These are phyloP conservation scores for Didymella exigua DNA, from an alignment of 2,329 filamentous ascomycete genomes.

Conservation along the genomic window DNA sequence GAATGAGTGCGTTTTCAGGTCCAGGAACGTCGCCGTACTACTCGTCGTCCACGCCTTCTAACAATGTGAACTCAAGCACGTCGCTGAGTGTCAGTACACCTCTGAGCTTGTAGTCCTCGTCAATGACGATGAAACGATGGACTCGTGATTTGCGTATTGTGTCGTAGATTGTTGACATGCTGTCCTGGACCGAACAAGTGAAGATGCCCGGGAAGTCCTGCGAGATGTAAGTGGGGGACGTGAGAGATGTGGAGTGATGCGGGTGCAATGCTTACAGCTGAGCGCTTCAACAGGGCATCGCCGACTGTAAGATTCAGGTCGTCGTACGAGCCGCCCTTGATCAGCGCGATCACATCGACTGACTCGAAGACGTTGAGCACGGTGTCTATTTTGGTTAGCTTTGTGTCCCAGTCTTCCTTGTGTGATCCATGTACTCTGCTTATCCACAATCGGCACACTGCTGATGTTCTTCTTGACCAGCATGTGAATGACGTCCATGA, in stretches of 20 bases:
- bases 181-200: slow-evolving; percentile 89
- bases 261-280: slow-evolving; percentile 62
- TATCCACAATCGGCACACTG: slow-evolving; percentile 89
- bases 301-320: slow-evolving; percentile 85
- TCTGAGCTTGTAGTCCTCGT: slow-evolving; percentile 83
- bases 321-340: slow-evolving; percentile 92
- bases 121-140: slow-evolving; percentile 89
- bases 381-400: slow-evolving; percentile 53
- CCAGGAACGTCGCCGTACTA: slow-evolving; percentile 3
- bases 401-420: too few species aligned
- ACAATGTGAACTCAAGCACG: slow-evolving; percentile 91
- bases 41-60: slow-evolving; percentile 71
- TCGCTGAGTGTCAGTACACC: slow-evolving; percentile 94
- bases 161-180: slow-evolving; percentile 94
- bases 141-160: slow-evolving; percentile 94
- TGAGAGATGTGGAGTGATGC: not conserved
- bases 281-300: slow-evolving; percentile 83
- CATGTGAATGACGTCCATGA: slow-evolving; percentile 91
- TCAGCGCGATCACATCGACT: slow-evolving; percentile 94
- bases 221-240: slow-evolving; percentile 33
- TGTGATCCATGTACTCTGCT: slow-evolving; percentile 58
- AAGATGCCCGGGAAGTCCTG: slow-evolving; percentile 95
- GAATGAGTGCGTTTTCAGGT: slow-evolving; percentile 1
- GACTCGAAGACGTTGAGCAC: slow-evolving; percentile 97
- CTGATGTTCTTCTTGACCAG: slow-evolving; percentile 94